A percentile compares a stretch with the other conserved stretches of the same genome.
Evolutionary conservation across 805 yeast genomes (phyloP).

Genomic region (Middelhovenomyces tepae): DNA sequence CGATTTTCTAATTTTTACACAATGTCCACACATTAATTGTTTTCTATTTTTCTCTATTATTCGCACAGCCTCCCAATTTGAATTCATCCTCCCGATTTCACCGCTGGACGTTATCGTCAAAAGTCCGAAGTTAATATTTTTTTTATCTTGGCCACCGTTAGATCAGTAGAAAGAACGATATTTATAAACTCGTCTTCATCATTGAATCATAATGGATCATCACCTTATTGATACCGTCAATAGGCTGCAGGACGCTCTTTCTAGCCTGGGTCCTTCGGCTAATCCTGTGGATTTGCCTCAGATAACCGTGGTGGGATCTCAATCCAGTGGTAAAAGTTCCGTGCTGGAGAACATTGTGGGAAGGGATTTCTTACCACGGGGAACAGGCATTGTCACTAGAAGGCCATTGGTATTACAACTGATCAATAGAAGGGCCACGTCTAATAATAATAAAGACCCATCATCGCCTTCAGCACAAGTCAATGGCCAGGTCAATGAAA

Average conservation of each 20-base stretch:
- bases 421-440: constrained; percentile 52
- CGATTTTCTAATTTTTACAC: too few relatives aligned
- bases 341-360: constrained; percentile 88
- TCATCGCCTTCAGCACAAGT: too few relatives aligned
- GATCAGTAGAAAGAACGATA: too few relatives aligned
- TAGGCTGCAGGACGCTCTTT: constrained; percentile 83
- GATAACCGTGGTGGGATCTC: constrained; percentile 86
- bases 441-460: constrained; percentile 11
- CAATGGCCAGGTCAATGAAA: constrained; percentile 12
- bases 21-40: too few relatives aligned
- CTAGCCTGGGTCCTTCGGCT: constrained; percentile 76
- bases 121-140: too few relatives aligned
- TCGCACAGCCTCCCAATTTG: too few relatives aligned
- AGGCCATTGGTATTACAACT: constrained; percentile 76
- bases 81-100: too few relatives aligned
- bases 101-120: too few relatives aligned
- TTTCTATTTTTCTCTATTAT: too few relatives aligned
- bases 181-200: too few relatives aligned
- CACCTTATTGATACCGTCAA: constrained; percentile 74
- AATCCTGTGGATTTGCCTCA: constrained; percentile 83
- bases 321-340: constrained; percentile 81
- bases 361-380: constrained; percentile 84
- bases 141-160: too few relatives aligned
- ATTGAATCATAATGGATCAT: constrained; percentile 52
- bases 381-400: constrained; percentile 85